A percentile compares a stretch with the other conserved stretches of the same genome.
Conservation (phyloP, 306 rosid species). For the Carpinus viminea region DNA sequence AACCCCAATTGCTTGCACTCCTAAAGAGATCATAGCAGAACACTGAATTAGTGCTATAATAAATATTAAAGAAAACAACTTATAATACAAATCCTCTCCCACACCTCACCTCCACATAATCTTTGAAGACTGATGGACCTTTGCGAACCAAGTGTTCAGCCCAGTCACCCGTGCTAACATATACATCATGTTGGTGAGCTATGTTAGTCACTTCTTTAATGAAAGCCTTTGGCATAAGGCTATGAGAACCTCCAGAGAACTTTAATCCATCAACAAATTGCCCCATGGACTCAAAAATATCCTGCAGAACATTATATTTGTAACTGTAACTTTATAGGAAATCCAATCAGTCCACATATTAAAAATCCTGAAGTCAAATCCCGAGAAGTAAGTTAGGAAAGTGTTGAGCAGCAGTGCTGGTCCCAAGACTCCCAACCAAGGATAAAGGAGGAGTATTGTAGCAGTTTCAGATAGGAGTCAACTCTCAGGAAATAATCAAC, state of each 20-base stretch:
- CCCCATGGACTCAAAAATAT: constrained; percentile 76
- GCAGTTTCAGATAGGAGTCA: too few species aligned
- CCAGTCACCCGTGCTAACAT: constrained; percentile 95
- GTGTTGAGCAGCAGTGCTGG: too few species aligned
- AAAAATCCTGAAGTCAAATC: neutral
- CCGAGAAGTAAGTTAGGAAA: neutral
- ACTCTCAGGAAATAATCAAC: too few species aligned
- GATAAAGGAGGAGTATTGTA: neutral
- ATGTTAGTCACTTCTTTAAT: constrained; percentile 69
- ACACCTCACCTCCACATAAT: constrained; percentile 68
- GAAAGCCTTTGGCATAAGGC: constrained; percentile 68
- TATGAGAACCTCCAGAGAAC: constrained; percentile 81
- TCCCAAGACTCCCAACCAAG: neutral
- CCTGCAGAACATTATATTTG: constrained; percentile 42
- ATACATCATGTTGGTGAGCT: constrained; percentile 78
- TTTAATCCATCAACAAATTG: constrained; percentile 86
- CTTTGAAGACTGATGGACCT: constrained; percentile 72
- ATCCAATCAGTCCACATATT: neutral
- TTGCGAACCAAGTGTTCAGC: constrained; percentile 71
- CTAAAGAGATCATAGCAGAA: constrained; percentile 31
- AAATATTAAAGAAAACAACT: neutral
- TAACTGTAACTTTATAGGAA: neutral
- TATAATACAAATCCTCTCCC: neutral
- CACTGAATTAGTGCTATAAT: neutral
- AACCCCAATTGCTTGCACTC: constrained; percentile 90